Conservation (phyloP, 2,329 filamentous ascomycete species). For the Aspergillus fijiensis region DNA sequence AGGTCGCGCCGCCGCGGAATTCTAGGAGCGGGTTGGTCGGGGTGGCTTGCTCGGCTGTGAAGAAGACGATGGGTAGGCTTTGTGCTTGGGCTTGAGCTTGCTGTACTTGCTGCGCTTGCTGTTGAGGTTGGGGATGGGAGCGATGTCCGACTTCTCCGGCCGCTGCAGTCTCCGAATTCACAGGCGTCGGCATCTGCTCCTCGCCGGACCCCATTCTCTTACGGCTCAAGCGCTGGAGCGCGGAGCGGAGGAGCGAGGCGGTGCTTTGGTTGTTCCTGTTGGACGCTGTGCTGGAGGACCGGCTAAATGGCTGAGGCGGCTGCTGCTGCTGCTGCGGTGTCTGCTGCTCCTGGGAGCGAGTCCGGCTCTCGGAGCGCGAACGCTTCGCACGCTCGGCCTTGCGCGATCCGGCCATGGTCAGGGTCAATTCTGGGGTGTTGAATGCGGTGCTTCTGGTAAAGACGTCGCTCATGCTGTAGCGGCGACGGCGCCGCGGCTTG, state of each 20-base stretch:
- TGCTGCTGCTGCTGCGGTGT: too few relatives aligned
- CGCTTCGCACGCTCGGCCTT: neutral
- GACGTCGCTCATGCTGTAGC: conserved; percentile 30
- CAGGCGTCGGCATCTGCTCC: neutral
- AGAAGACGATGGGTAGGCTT: neutral
- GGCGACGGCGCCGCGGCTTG: conserved; percentile 17
- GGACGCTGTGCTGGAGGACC: conserved; percentile 11
- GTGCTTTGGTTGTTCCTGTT: conserved; percentile 10
- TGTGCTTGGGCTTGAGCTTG: neutral
- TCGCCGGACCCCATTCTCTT: conserved; percentile 1
- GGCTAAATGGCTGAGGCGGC: neutral
- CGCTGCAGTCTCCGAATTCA: neutral
- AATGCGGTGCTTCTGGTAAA: conserved; percentile 4
- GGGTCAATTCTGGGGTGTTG: neutral
- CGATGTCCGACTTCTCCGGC: too few relatives aligned
- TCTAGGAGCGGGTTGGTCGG: conserved; percentile 22
- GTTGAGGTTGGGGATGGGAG: too few relatives aligned
- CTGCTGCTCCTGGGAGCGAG: neutral
- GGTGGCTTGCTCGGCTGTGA: conserved; percentile 20
- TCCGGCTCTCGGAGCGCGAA: conserved; percentile 1
- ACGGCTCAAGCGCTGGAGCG: conserved; percentile 10
- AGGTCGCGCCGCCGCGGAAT: conserved; percentile 33
- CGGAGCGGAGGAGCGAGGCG: conserved; percentile 16
- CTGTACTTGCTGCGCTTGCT: too few relatives aligned
- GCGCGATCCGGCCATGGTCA: neutral